phyloP scores from a whole-genome alignment of 805 yeast genomes.

The Diddensiella transvaalensis region DNA sequence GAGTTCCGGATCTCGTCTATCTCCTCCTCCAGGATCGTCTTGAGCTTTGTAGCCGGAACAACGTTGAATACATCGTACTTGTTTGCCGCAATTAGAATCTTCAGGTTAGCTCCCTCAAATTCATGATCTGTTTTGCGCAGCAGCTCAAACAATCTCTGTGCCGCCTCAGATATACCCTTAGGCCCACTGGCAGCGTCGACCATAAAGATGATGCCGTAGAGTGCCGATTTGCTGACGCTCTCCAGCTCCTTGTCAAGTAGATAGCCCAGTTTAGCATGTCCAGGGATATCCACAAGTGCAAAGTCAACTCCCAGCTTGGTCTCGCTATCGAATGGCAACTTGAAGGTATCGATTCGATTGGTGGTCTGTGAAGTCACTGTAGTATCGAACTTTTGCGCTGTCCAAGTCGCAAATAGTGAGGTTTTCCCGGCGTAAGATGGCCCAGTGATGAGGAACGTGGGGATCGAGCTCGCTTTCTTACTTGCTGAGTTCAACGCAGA shows the following conservation, averaged over 20 bases:
- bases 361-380: slow-evolving; percentile 54
- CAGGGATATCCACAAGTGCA: slow-evolving; percentile 78
- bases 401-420: slow-evolving; percentile 39
- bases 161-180: slow-evolving; percentile 48
- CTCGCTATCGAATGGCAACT: slow-evolving; percentile 39
- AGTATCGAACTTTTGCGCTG: slow-evolving; percentile 28
- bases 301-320: slow-evolving; percentile 34
- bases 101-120: slow-evolving; percentile 61
- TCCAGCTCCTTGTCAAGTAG: slow-evolving; percentile 44
- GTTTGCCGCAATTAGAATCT: slow-evolving; percentile 70
- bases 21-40: slow-evolving; percentile 57
- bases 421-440: slow-evolving; percentile 68
- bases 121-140: slow-evolving; percentile 59
- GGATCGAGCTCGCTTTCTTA: slow-evolving; percentile 29
- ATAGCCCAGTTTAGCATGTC: slow-evolving; percentile 71
- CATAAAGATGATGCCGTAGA: slow-evolving; percentile 69
- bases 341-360: slow-evolving; percentile 37
- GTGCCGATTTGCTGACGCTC: slow-evolving; percentile 15
- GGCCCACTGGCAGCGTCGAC: slow-evolving; percentile 68
- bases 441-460: slow-evolving; percentile 63
- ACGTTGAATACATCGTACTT: slow-evolving; percentile 84
- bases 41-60: slow-evolving; percentile 62
- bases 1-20: slow-evolving; percentile 53
- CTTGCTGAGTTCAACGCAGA: background rate
- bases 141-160: slow-evolving; percentile 56